Conservation (phyloP, 192 early-diverging fungal species). For the Rhizophlyctis rosea region DNA sequence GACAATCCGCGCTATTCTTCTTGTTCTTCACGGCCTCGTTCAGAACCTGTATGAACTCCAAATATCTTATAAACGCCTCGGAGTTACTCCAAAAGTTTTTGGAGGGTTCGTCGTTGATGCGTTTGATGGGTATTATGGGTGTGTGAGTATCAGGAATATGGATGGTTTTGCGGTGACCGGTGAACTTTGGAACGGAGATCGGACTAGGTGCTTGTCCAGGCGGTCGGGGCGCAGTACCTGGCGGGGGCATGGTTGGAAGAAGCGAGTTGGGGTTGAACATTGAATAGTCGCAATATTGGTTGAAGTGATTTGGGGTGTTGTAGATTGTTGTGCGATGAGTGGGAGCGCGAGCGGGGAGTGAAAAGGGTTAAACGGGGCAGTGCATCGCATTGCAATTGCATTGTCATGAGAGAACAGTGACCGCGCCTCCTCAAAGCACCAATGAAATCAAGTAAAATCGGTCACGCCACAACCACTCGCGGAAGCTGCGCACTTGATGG, state of each 20-base stretch:
- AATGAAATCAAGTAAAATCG: too few relatives aligned
- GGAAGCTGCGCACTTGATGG: too few relatives aligned
- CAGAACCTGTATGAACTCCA: constrained; percentile 69
- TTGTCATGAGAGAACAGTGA: too few relatives aligned
- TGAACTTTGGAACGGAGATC: constrained; percentile 20
- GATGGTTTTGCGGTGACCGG: constrained; percentile 7
- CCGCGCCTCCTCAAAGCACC: too few relatives aligned
- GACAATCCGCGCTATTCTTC: constrained; percentile 47
- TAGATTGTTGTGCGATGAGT: too few relatives aligned
- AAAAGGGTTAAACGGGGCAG: too few relatives aligned
- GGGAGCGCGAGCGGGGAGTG: too few relatives aligned
- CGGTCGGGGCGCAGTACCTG: constrained; percentile 11
- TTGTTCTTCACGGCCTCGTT: constrained; percentile 69
- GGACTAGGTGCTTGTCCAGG: constrained; percentile 1
- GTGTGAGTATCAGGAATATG: constrained; percentile 29
- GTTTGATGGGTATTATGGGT: constrained; percentile 48
- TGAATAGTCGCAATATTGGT: too few relatives aligned
- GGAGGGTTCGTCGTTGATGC: constrained; percentile 55
- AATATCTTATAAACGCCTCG: constrained; percentile 64
- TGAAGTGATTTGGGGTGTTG: too few relatives aligned
- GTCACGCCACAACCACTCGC: too few relatives aligned
- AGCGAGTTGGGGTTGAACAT: constrained; percentile 21
- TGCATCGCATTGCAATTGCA: too few relatives aligned
- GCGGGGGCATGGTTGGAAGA: constrained; percentile 27
- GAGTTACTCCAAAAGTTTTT: constrained; percentile 58